Evolutionary conservation across 306 rosid genomes (phyloP).

Genomic region (Hylodesmum podocarpum): DNA sequence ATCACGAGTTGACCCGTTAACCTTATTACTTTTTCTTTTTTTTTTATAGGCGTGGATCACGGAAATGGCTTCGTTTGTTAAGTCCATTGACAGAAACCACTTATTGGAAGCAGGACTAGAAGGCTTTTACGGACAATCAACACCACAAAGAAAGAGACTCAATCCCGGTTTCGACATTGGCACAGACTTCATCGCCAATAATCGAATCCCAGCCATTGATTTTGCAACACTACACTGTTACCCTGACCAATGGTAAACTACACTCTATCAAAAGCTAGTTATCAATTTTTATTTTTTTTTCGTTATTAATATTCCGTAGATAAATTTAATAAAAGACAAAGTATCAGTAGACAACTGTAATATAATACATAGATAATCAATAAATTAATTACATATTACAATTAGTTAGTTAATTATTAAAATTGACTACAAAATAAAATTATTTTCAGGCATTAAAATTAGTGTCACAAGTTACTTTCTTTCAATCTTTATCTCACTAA

Average conservation of each 20-base stretch:
- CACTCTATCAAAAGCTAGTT: no score
- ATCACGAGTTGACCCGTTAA: not conserved
- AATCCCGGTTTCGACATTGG: slow-evolving; percentile 72
- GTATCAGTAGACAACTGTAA: no score
- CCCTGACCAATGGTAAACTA: slow-evolving; percentile 99
- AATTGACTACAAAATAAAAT: no score
- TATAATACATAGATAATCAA: no score
- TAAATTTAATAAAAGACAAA: no score
- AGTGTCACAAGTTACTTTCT: no score
- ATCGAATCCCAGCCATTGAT: slow-evolving; percentile 62
- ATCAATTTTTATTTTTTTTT: no score
- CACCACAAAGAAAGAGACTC: slow-evolving; percentile 65
- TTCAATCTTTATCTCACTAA: no score
- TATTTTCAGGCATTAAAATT: no score
- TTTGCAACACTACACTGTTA: slow-evolving; percentile 87
- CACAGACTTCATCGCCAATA: slow-evolving; percentile 83
- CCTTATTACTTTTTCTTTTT: not conserved
- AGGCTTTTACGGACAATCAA: slow-evolving; percentile 85
- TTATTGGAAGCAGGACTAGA: slow-evolving; percentile 85
- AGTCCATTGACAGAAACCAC: slow-evolving; percentile 87
- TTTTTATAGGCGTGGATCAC: slow-evolving; percentile 75
- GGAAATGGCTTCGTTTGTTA: slow-evolving; percentile 88
- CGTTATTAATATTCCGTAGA: no score
- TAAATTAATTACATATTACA: no score
- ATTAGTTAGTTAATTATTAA: no score